Evolutionary conservation across 139 green algal genomes (phyloP).

Genomic region (Nannochloris sp.): DNA sequence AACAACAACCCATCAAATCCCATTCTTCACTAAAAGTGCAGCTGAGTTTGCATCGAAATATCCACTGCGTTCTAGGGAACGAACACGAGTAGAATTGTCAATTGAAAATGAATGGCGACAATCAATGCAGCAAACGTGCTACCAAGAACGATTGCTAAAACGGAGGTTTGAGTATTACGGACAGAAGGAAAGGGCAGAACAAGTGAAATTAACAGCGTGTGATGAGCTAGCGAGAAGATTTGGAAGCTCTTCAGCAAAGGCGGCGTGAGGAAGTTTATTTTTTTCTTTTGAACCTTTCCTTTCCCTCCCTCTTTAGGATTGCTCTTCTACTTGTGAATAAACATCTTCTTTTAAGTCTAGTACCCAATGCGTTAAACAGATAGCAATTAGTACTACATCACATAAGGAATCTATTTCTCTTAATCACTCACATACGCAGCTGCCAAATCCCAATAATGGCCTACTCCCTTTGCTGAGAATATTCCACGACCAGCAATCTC

Average conservation of each 20-base stretch:
- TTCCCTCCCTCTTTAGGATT: too few relatives aligned
- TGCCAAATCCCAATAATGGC: conserved; percentile 82
- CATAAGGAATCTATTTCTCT: too few relatives aligned
- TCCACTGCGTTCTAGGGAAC: conserved; percentile 1
- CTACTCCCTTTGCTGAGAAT: conserved; percentile 49
- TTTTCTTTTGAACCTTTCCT: too few relatives aligned
- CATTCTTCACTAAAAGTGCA: conserved; percentile 15
- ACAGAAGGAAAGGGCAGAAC: conserved; percentile 6
- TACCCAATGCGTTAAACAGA: too few relatives aligned
- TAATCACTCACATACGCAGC: conserved; percentile 33
- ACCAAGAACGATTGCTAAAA: conserved; percentile 22
- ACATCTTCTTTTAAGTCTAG: too few relatives aligned
- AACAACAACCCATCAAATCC: conserved; percentile 19
- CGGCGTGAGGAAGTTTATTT: too few relatives aligned
- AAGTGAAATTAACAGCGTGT: conserved; percentile 20
- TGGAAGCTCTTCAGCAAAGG: neutral
- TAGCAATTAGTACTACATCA: too few relatives aligned
- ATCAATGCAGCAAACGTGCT: conserved; percentile 26
- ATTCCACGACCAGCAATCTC: conserved; percentile 35
- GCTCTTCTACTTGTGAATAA: too few relatives aligned
- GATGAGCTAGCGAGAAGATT: conserved; percentile 5
- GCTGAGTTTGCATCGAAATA: conserved; percentile 8
- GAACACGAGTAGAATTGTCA: conserved; percentile 20
- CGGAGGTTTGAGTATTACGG: conserved; percentile 31
- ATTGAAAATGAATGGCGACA: conserved; percentile 22